phyloP scores from a whole-genome alignment of 2,329 filamentous ascomycete species.

The Aspergillus texensis region DNA sequence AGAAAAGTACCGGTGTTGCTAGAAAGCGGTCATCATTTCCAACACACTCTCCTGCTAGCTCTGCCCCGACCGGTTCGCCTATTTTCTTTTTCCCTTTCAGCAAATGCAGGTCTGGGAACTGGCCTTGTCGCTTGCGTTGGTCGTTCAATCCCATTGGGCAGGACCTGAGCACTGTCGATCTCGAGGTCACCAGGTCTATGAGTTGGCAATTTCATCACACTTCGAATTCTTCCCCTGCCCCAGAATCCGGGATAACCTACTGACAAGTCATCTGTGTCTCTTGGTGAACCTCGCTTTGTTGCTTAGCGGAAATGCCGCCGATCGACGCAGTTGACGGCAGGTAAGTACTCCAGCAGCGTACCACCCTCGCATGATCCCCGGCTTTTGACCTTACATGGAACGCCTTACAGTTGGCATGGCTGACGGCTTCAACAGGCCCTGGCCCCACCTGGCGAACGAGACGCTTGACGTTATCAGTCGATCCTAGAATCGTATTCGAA shows the following conservation, averaged over 20 bases:
- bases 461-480: constrained; percentile 1
- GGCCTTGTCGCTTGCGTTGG: not conserved
- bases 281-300: constrained; percentile 6
- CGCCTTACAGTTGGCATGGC: constrained; percentile 3
- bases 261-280: constrained; percentile 21
- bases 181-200: constrained; percentile 40
- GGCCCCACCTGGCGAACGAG: not conserved
- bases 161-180: constrained; percentile 30
- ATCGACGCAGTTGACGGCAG: constrained; percentile 8
- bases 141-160: constrained; percentile 6
- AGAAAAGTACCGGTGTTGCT: not conserved
- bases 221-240: constrained; percentile 13
- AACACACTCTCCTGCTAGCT: not conserved
- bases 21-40: not conserved
- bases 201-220: constrained; percentile 34
- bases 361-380: not conserved
- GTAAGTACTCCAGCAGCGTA: not conserved
- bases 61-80: not conserved
- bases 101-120: constrained; percentile 4
- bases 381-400: not conserved
- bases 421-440: not conserved
- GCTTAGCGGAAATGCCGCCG: constrained; percentile 10
- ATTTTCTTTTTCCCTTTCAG: not conserved
- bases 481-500: constrained; percentile 12
- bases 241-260: constrained; percentile 12